Conservation (phyloP, 306 rosid genomes). For the Fragaria ananassa region DNA sequence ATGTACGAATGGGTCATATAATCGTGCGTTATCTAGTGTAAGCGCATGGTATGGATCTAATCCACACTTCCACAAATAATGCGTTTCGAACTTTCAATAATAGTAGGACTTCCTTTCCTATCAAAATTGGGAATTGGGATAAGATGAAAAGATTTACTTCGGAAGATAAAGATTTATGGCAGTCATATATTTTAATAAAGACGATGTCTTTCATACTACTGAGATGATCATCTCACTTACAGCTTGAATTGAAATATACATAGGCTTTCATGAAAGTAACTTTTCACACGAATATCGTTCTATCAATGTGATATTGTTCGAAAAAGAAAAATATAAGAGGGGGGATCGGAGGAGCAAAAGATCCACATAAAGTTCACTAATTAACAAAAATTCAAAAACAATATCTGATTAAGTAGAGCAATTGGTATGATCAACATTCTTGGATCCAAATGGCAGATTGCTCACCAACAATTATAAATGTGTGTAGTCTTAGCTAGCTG, state of each 20-base stretch:
- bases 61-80: background rate
- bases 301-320: too few relatives aligned
- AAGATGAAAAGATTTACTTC: background rate
- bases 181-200: background rate
- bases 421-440: background rate
- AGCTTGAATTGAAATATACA: background rate
- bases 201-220: too few relatives aligned
- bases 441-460: background rate
- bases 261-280: too few relatives aligned
- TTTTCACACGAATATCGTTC: too few relatives aligned
- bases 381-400: background rate
- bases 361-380: too few relatives aligned
- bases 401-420: background rate
- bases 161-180: background rate
- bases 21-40: conserved; percentile 5
- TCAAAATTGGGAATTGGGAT: background rate
- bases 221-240: too few relatives aligned
- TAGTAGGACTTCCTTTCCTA: background rate
- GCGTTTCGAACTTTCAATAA: background rate
- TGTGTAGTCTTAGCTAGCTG: background rate
- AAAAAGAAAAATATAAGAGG: too few relatives aligned
- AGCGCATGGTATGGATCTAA: background rate
- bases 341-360: too few relatives aligned
- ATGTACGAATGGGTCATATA: background rate
- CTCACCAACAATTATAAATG: background rate